Base-by-base conservation (phyloP, 345 rosid species). In the Excoecaria cochinchinensis region DNA sequence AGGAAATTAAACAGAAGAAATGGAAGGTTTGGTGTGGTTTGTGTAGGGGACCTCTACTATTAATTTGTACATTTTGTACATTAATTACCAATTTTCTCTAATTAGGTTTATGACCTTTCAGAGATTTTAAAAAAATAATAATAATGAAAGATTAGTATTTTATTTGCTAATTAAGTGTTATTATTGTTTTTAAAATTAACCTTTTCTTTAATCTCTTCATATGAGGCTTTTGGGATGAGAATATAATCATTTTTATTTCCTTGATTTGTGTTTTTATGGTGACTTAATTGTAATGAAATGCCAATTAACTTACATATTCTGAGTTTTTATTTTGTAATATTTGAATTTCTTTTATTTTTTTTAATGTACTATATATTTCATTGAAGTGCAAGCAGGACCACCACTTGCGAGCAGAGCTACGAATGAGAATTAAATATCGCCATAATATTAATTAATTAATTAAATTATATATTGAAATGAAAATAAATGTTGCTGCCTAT, bases 21-120 rank as follows among this genome's bases (percentile, higher is more conserved):
- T 1, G 59, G 55, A 12, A 36, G 51, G 58, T 65, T 40, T 59
- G 64, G 57, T 65, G 59, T 68, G 25, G 4, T 71, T 78, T 55
- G 62, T 60, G 48, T 67, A 77, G 81, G 82, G 81, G 75, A 42
- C 84, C 89, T 65, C 69, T 36, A 22, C 40, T 24, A 19, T 81
- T n/a, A n/a, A n/a, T n/a, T 8, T 83, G 83, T 82, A 79, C 81
- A 83, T 80, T 67, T 67, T 86, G 89, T 89, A 87, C 80, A 84
- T 80, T 79, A 77, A 84, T 80, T 79, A 77, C 80, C 76, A 78
- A 55, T 85, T 89, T 80, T 77, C 83, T 84, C 84, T 75, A 75
- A 78, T 86, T 79, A 90, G 86, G 79, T n/a, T n/a, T 55, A 74
- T 79, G 82, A 84, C 85, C 74, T 76, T 82, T 70, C 72, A 73